A percentile compares a stretch with the other conserved stretches of the same genome.
These are phyloP conservation scores for Lecanicillium sp. DNA, from an alignment of 2,329 filamentous ascomycete species.

Conservation along the genomic window DNA sequence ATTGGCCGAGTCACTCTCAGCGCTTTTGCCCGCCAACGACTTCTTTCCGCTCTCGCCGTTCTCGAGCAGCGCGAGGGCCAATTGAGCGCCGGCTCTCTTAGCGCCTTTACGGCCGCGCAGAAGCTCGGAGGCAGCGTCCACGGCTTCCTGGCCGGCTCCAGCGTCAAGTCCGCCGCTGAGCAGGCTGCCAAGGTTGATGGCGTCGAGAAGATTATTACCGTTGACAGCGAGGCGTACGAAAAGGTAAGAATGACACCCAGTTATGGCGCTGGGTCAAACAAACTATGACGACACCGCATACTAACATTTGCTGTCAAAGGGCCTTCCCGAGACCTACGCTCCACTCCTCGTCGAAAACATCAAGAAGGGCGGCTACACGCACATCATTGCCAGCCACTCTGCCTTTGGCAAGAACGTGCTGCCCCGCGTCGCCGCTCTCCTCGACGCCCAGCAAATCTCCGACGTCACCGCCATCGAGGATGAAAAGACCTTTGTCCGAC, in stretches of 20 bases:
- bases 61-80: conserved; percentile 90
- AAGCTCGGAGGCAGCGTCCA: conserved; percentile 81
- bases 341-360: conserved; percentile 91
- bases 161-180: conserved; percentile 66
- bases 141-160: conserved; percentile 77
- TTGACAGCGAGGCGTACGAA: conserved; percentile 87
- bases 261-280: background rate
- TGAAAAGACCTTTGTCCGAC: conserved; percentile 91
- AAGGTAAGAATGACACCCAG: too few relatives aligned
- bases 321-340: conserved; percentile 90
- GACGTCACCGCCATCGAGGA: conserved; percentile 81
- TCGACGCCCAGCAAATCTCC: conserved; percentile 89
- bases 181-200: conserved; percentile 85
- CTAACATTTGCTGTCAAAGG: conserved; percentile 37
- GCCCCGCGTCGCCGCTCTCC: conserved; percentile 81
- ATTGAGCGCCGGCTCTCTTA: conserved; percentile 74
- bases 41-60: conserved; percentile 82
- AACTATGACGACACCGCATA: background rate
- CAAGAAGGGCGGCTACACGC: conserved; percentile 89
- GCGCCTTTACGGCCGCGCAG: conserved; percentile 76
- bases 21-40: conserved; percentile 30
- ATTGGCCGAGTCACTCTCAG: conserved; percentile 19
- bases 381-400: conserved; percentile 83
- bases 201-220: conserved; percentile 81
- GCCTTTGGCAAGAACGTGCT: conserved; percentile 95